A percentile compares a stretch with the other conserved stretches of the same genome.
Conservation (phyloP, 108 stramenopile species). For the Skeletonema marinoi region DNA sequence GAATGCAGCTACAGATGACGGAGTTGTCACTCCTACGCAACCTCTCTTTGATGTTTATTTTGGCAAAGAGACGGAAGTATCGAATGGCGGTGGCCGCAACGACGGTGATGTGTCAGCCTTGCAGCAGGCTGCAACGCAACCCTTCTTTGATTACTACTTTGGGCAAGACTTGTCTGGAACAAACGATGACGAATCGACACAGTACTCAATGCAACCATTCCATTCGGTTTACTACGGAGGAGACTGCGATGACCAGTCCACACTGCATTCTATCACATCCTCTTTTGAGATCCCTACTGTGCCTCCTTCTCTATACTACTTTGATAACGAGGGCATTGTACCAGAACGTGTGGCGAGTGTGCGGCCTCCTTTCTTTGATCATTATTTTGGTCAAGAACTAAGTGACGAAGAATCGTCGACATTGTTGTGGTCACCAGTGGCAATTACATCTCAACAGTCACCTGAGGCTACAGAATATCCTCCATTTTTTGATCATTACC, state of each 20-base stretch:
- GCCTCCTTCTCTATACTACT: not conserved
- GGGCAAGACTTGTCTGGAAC: not conserved
- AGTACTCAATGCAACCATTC: not conserved
- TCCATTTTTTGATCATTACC: not conserved
- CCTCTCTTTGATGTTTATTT: not conserved
- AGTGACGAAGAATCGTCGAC: not conserved
- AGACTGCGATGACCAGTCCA: not conserved
- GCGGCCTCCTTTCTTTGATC: not conserved
- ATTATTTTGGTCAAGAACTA: not conserved
- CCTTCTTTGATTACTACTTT: not conserved
- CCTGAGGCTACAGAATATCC: not conserved
- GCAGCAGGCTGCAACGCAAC: not conserved
- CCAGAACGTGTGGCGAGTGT: not conserved
- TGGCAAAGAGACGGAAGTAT: not conserved
- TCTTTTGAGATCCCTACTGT: not conserved
- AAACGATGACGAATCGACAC: not conserved
- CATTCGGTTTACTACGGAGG: slow-evolving; percentile 2
- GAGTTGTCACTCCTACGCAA: not conserved
- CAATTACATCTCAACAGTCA: not conserved
- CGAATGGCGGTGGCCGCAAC: not conserved
- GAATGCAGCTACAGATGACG: not conserved
- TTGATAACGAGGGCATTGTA: not conserved
- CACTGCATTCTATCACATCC: not conserved
- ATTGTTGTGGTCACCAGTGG: not conserved
- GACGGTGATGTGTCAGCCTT: not conserved